Evolutionary conservation across 371 early-diverging fungal species (phyloP).

Genomic region (Apophysomyces variabilis): DNA sequence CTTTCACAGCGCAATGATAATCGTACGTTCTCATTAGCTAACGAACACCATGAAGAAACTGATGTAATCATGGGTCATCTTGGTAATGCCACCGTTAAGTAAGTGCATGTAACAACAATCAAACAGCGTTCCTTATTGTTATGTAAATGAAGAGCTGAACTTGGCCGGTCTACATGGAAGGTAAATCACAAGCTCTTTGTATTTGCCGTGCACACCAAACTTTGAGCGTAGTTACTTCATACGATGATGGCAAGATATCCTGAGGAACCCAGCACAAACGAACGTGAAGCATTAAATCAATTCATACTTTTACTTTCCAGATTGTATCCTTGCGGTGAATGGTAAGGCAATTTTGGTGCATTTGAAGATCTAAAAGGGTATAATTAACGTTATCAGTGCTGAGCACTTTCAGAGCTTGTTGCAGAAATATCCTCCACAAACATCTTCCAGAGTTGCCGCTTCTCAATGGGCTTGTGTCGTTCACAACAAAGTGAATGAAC

Average conservation of each 20-base stretch:
- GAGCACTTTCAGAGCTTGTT: conserved; percentile 85
- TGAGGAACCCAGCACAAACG: conserved; percentile 77
- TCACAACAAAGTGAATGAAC: conserved; percentile 97
- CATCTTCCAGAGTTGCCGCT: conserved; percentile 72
- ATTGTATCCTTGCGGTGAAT: conserved; percentile 98
- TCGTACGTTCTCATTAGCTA: not conserved
- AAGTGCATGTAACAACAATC: conserved; percentile 19
- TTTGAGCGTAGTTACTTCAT: conserved; percentile 76
- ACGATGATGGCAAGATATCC: conserved; percentile 97
- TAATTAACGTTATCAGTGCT: conserved; percentile 61
- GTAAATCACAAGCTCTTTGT: conserved; percentile 22
- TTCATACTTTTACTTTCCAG: conserved; percentile 88
- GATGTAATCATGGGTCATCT: conserved; percentile 78
- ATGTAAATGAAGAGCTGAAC: conserved; percentile 66
- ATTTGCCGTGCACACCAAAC: not conserved
- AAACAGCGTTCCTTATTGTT: not conserved
- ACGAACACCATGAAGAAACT: not conserved
- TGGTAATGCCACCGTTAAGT: conserved; percentile 83
- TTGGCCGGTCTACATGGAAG: conserved; percentile 86
- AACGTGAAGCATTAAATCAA: conserved; percentile 76
- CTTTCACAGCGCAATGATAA: not conserved
- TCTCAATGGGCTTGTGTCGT: conserved; percentile 93
- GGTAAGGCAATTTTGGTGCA: conserved; percentile 55
- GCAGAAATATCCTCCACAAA: conserved; percentile 85
- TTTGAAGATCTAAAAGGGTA: not conserved